Evolutionary conservation across 208 protist genomes (phyloP), one percentile per base, ranked within the genome.

Genomic region (Wallacemonas sp.): DNA sequence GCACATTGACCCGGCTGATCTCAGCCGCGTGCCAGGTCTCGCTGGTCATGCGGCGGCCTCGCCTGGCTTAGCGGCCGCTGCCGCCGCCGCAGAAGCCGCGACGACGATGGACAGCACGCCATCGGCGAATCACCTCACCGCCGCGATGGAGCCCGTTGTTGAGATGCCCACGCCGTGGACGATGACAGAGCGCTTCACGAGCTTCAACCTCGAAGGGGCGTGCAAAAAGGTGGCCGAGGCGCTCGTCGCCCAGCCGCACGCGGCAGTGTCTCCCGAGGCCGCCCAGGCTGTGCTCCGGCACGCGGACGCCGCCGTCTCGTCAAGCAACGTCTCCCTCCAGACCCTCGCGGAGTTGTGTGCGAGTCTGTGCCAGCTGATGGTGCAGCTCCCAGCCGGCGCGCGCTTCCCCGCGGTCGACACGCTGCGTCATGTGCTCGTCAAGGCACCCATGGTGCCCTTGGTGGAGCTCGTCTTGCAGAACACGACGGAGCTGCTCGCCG

Each of bases 1-100:
- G 39, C 74, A 90, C 57, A 71, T 95, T 48, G 76, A 82, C 11
- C 57, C 69, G 2, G 75, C 70, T 14, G 91, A 93, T 49, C 31
- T 84, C 23, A 59, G 48, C 32, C 66, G 26, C 3, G 57, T 81
- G 25, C 70, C 71, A 0, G 79, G 76, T 14, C 46, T 76, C 7
- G 67, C 7, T 2, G 7, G 39, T 3, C 52, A 59, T 29, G 33
- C 23, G 18, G 14, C 26, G 1, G 18, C 28, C 14, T 55, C 42
- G 38, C 52, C 52, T 5, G 52, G 0, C 31, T n/a, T 59, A 4
- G 32, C 52, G 22, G 52, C 52, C 14, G 49, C 33, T 25, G 49
- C 54, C 23, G 54, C 33, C 7, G 12, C 63, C 11, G 38, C 42
- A 48, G 28, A 36, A 70, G 20, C 54, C 46, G 63, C 66, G 50